Conservation (phyloP, 2,329 filamentous ascomycete species). For the Cordyceps militaris region DNA sequence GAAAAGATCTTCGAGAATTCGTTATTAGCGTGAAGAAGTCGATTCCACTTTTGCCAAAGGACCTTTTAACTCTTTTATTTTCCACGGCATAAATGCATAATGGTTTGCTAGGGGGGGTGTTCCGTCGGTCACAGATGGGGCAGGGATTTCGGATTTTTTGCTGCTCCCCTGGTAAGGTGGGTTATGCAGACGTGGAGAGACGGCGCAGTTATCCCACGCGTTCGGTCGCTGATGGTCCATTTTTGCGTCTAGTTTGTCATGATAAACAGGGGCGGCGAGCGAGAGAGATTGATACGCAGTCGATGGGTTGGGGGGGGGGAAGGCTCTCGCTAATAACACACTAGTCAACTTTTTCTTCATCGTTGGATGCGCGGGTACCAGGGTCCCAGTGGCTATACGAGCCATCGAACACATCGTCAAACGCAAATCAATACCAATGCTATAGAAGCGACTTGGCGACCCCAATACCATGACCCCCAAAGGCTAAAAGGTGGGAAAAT, state of each 20-base stretch:
- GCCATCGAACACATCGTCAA: too few species aligned
- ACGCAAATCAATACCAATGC: too few species aligned
- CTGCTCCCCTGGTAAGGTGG: not conserved
- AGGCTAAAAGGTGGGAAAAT: too few species aligned
- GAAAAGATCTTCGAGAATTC: not conserved
- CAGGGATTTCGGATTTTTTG: not conserved
- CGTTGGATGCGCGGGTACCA: too few species aligned
- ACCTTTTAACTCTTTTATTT: too few species aligned
- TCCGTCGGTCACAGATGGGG: not conserved
- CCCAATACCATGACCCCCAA: too few species aligned
- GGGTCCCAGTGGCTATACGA: too few species aligned
- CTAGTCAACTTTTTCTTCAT: not conserved
- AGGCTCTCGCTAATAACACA: not conserved
- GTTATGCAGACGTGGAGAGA: too few species aligned
- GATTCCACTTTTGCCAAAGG: not conserved
- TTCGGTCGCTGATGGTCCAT: not conserved
- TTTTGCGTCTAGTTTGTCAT: too few species aligned
- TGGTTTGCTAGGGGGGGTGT: not conserved
- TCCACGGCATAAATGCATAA: not conserved
- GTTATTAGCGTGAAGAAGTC: not conserved
- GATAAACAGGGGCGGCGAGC: too few species aligned
- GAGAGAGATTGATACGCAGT: not conserved
- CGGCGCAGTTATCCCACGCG: not conserved
- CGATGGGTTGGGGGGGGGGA: too few species aligned
- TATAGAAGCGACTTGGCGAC: too few species aligned